A percentile compares a stretch with the other conserved stretches of the same genome.
These are phyloP conservation scores for Xylaria curta DNA, from an alignment of 495 filamentous ascomycete species.

Conservation along the genomic window DNA sequence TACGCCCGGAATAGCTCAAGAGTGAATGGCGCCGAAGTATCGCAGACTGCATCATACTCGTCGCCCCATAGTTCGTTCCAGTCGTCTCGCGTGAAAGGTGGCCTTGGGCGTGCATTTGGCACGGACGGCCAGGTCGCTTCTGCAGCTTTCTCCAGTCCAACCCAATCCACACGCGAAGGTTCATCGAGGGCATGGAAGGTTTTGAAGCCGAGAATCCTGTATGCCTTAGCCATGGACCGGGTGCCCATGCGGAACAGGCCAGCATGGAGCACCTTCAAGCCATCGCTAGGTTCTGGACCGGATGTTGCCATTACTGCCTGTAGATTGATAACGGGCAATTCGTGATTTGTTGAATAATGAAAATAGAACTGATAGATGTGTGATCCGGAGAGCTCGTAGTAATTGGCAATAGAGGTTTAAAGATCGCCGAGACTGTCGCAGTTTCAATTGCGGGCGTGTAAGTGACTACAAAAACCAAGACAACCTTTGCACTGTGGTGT, in stretches of 20 bases:
- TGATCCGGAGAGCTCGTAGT: background rate
- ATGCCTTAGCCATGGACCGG: constrained; percentile 28
- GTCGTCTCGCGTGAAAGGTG: constrained; percentile 35
- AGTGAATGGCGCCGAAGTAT: constrained; percentile 50
- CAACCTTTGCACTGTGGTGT: no score
- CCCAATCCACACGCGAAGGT: constrained; percentile 12
- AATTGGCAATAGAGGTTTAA: background rate
- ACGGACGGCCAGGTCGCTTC: constrained; percentile 35
- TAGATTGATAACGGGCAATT: background rate
- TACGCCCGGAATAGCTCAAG: constrained; percentile 69
- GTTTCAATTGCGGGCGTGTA: no score
- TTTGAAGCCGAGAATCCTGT: constrained; percentile 31
- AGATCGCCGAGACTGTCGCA: background rate
- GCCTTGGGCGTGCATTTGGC: background rate
- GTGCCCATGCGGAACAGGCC: constrained; percentile 29
- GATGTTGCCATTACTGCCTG: background rate
- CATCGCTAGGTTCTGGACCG: background rate
- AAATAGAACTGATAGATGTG: background rate
- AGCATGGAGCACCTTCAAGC: background rate
- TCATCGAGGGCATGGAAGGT: constrained; percentile 28
- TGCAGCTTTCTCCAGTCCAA: constrained; percentile 29
- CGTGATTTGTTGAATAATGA: background rate
- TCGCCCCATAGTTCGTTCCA: constrained; percentile 52
- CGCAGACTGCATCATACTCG: constrained; percentile 34
- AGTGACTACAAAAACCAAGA: no score